Percentiles rank a stretch among this genome's conserved stretches.
phyloP scores from a whole-genome alignment of 2,329 filamentous ascomycete genomes.

The Botrytis paeoniae region DNA sequence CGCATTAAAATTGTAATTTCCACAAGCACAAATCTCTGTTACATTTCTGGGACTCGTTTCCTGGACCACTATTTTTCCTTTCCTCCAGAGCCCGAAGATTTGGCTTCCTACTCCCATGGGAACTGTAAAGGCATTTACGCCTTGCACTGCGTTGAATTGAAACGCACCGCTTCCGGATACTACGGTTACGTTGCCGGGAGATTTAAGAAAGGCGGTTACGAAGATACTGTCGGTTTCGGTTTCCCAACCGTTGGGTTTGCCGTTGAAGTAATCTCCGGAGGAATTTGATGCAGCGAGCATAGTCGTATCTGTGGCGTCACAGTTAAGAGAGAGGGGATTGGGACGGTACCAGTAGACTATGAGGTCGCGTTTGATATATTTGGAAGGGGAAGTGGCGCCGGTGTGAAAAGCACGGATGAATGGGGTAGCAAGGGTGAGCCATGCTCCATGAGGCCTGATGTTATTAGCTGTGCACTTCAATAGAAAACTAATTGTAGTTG shows the following conservation, averaged over 20 bases:
- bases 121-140: neutral
- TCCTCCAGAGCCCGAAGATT: neutral
- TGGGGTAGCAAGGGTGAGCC: slow-evolving; percentile 11
- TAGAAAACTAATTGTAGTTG: neutral
- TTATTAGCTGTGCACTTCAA: neutral
- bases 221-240: slow-evolving; percentile 10
- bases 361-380: neutral
- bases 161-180: neutral
- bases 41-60: neutral
- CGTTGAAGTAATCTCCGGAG: slow-evolving; percentile 5
- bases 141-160: neutral
- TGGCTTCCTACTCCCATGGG: slow-evolving; percentile 7
- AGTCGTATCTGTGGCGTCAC: slow-evolving; percentile 14
- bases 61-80: neutral
- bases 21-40: neutral
- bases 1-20: slow-evolving; percentile 20
- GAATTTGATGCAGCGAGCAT: slow-evolving; percentile 9
- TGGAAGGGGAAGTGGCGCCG: neutral
- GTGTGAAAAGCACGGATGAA: slow-evolving; percentile 13
- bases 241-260: slow-evolving; percentile 15
- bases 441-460: slow-evolving; percentile 10
- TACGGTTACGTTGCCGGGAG: neutral
- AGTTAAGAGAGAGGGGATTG: neutral
- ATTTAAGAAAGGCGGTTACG: slow-evolving; percentile 3
- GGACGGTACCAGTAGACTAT: slow-evolving; percentile 19